phyloP scores from a whole-genome alignment of 1,284 basidiomycete species.

The Wallemia mellicola region DNA sequence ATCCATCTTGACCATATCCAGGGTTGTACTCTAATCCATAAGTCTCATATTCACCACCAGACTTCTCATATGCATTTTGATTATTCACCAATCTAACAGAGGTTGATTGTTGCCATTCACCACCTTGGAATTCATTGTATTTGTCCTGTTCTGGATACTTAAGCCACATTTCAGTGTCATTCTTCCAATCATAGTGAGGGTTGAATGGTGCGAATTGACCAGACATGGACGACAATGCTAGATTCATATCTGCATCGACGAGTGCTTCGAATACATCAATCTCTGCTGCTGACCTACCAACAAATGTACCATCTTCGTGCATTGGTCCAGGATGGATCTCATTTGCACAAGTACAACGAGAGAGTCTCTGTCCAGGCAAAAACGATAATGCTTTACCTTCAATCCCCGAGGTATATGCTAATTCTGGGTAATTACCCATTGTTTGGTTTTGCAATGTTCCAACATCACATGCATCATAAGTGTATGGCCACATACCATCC shows the following conservation, averaged over 20 bases:
- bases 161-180: not conserved
- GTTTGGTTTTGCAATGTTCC: slow-evolving; percentile 26
- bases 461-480: slow-evolving; percentile 22
- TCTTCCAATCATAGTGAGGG: not conserved
- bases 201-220: slow-evolving; percentile 1
- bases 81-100: not conserved
- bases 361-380: slow-evolving; percentile 23
- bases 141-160: not conserved
- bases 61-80: not conserved
- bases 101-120: not conserved
- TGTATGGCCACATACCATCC: slow-evolving; percentile 30
- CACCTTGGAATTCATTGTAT: not conserved
- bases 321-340: slow-evolving; percentile 34
- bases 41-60: not conserved
- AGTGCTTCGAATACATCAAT: slow-evolving; percentile 20
- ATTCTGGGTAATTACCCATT: slow-evolving; percentile 2
- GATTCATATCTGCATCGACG: not conserved
- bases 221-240: not conserved
- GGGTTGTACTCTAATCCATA: not conserved
- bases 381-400: slow-evolving; percentile 13
- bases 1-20: not conserved
- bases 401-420: slow-evolving; percentile 12
- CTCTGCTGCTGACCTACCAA: slow-evolving; percentile 25
- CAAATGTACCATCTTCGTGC: slow-evolving; percentile 16
- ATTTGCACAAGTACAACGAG: slow-evolving; percentile 22